Conservation (phyloP, 441 rosid genomes). For the Flueggea neowawraea region DNA sequence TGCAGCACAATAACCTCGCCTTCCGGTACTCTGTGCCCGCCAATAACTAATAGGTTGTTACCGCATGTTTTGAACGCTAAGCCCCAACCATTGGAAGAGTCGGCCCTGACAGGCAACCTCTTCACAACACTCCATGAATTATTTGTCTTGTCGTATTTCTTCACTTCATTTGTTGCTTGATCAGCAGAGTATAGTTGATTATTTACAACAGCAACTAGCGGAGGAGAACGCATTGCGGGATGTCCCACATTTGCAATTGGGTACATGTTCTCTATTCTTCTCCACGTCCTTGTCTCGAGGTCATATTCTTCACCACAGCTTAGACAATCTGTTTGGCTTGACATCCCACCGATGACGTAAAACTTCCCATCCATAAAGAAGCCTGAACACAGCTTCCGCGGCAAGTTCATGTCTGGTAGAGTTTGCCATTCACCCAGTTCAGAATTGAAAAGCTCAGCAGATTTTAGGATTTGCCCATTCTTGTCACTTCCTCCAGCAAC, state of each 20-base stretch:
- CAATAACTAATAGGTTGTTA: slow-evolving; percentile 21
- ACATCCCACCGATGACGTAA: slow-evolving; percentile 82
- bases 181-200: slow-evolving; percentile 30
- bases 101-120: slow-evolving; percentile 31
- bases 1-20: slow-evolving; percentile 28
- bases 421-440: slow-evolving; percentile 63
- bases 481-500: slow-evolving; percentile 76
- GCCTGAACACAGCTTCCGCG: slow-evolving; percentile 73
- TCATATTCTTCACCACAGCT: slow-evolving; percentile 77
- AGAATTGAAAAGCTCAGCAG: slow-evolving; percentile 75
- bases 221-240: slow-evolving; percentile 58
- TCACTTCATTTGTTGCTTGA: slow-evolving; percentile 27
- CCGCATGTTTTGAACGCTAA: slow-evolving; percentile 32
- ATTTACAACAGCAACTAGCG: slow-evolving; percentile 28
- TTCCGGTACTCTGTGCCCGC: slow-evolving; percentile 27
- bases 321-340: slow-evolving; percentile 50
- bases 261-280: slow-evolving; percentile 69
- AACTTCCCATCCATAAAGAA: slow-evolving; percentile 86
- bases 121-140: slow-evolving; percentile 25
- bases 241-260: slow-evolving; percentile 42
- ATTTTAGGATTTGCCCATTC: slow-evolving; percentile 49
- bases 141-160: slow-evolving; percentile 25
- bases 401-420: slow-evolving; percentile 67
- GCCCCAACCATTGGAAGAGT: slow-evolving; percentile 33
- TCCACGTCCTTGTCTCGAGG: slow-evolving; percentile 63